Conservation (phyloP, 164 flowering plant species). For the Sedum album region DNA sequence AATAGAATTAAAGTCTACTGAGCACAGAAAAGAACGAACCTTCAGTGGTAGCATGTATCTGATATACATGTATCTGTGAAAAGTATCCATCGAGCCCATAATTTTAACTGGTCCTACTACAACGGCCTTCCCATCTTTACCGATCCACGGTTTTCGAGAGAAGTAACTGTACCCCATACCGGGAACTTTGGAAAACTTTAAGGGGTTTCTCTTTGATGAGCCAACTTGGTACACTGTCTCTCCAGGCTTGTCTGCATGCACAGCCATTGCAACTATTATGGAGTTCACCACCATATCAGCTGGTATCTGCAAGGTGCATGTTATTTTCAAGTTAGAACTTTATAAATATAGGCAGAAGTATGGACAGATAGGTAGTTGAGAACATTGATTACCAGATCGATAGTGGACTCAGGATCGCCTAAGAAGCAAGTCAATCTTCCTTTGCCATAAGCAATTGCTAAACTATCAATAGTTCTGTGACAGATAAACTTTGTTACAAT, state of each 20-base stretch:
- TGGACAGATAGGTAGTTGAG: too few species aligned
- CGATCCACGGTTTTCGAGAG: too few species aligned
- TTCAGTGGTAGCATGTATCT: slow-evolving; percentile 38
- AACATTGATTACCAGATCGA: slow-evolving; percentile 27
- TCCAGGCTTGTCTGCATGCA: too few species aligned
- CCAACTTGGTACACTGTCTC: slow-evolving; percentile 29
- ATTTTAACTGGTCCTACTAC: slow-evolving; percentile 29
- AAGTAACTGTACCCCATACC: slow-evolving; percentile 16
- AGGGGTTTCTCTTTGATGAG: slow-evolving; percentile 25
- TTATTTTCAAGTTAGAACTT: too few species aligned
- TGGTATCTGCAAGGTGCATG: slow-evolving; percentile 25
- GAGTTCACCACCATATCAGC: slow-evolving; percentile 23
- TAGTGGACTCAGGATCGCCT: slow-evolving; percentile 13
- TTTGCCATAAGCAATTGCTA: slow-evolving; percentile 26
- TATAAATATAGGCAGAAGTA: too few species aligned
- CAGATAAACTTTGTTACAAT: too few species aligned
- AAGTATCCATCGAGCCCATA: slow-evolving; percentile 44
- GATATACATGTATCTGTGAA: slow-evolving; percentile 39
- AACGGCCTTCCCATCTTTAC: slow-evolving; percentile 46
- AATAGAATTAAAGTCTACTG: too few species aligned
- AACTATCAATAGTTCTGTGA: slow-evolving; percentile 33
- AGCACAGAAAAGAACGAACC: too few species aligned
- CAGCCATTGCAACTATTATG: too few species aligned
- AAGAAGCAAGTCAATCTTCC: slow-evolving; percentile 29
- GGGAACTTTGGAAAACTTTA: slow-evolving; percentile 9